These are phyloP conservation scores for Tritrichomonas foetus DNA, from an alignment of 208 protist species.

Conservation along the genomic window DNA sequence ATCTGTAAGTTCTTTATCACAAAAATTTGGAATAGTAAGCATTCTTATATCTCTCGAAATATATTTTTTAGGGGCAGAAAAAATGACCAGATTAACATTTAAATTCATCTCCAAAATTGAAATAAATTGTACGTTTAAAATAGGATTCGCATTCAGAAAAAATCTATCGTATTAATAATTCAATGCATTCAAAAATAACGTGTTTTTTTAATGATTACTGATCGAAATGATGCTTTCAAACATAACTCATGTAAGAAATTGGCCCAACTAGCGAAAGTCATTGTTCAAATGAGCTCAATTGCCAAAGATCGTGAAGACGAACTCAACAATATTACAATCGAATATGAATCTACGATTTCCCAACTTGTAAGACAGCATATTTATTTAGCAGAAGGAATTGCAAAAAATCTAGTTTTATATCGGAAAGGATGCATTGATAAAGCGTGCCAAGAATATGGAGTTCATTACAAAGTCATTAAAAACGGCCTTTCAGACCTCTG, in stretches of 20 bases:
- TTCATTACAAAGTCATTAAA: neutral
- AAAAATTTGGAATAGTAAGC: too few species aligned
- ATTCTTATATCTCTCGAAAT: too few species aligned
- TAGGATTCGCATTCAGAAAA: too few species aligned
- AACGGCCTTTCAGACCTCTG: neutral
- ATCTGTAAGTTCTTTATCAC: too few species aligned
- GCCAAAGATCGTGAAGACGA: neutral
- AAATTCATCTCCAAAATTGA: too few species aligned
- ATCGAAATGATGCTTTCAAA: neutral
- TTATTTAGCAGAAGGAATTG: neutral
- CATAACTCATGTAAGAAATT: conserved; percentile 33
- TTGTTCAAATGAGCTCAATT: neutral
- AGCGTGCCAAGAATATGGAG: neutral
- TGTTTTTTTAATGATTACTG: neutral
- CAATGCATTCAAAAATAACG: too few species aligned
- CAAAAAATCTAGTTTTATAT: neutral
- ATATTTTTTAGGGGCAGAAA: too few species aligned
- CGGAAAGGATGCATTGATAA: neutral
- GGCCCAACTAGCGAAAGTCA: neutral
- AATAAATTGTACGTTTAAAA: too few species aligned
- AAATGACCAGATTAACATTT: too few species aligned
- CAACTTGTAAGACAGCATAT: neutral
- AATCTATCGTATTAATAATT: too few species aligned
- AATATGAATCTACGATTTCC: neutral
- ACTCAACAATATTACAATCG: neutral